Evolutionary conservation across 768 basidiomycete species (phyloP).

Genomic region (Podaxis carcinomalis): DNA sequence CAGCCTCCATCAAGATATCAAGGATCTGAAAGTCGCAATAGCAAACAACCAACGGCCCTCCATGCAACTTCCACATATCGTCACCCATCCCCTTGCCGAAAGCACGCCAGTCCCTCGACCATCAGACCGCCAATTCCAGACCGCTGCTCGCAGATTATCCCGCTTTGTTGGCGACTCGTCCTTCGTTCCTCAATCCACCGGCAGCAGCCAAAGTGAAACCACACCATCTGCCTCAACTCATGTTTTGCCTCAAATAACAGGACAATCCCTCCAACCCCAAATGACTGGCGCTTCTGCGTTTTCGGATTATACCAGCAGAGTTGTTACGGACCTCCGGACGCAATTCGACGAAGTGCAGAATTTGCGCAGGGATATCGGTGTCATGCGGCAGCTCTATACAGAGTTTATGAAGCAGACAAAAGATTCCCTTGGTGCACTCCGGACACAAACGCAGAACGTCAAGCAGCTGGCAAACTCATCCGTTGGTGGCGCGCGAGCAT

Average conservation of each 20-base stretch:
- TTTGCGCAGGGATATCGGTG: slow-evolving; percentile 86
- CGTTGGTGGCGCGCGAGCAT: slow-evolving; percentile 82
- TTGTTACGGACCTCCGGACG: slow-evolving; percentile 79
- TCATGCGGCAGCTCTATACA: slow-evolving; percentile 92
- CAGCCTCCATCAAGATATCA: slow-evolving; percentile 79
- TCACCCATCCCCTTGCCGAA: slow-evolving; percentile 55
- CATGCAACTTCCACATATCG: slow-evolving; percentile 39
- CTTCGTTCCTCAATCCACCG: slow-evolving; percentile 21
- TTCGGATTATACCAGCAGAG: slow-evolving; percentile 68
- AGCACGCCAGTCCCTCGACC: slow-evolving; percentile 70
- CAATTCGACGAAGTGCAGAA: slow-evolving; percentile 96
- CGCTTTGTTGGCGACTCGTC: slow-evolving; percentile 52
- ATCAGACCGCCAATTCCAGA: slow-evolving; percentile 69
- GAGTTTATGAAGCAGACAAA: slow-evolving; percentile 94
- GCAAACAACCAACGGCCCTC: slow-evolving; percentile 50
- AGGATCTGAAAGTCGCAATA: slow-evolving; percentile 76
- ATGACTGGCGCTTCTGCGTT: slow-evolving; percentile 71
- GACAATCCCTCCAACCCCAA: slow-evolving; percentile 65
- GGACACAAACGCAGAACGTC: slow-evolving; percentile 82
- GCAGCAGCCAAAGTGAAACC: slow-evolving; percentile 19
- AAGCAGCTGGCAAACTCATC: slow-evolving; percentile 79
- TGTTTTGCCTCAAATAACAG: slow-evolving; percentile 61
- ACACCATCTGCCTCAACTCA: slow-evolving; percentile 25
- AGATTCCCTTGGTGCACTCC: slow-evolving; percentile 71
- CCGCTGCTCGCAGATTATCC: slow-evolving; percentile 70